A percentile compares a stretch with the other conserved stretches of the same genome.
These are phyloP conservation scores for Silene noctiflora DNA, from an alignment of 179 eudicot species.

Conservation along the genomic window DNA sequence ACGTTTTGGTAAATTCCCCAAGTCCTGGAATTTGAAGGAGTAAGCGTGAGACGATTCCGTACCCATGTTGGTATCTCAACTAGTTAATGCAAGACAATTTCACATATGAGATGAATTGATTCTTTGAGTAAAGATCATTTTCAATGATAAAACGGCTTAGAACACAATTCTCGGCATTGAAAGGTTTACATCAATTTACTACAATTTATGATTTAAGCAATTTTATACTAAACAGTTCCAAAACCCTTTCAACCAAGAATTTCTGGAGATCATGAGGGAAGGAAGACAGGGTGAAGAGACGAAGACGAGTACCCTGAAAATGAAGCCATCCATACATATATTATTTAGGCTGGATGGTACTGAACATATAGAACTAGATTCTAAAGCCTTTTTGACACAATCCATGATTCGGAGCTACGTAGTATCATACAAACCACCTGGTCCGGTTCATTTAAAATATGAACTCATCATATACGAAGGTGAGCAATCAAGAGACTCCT, in stretches of 20 bases:
- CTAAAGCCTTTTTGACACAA: constrained; percentile 16
- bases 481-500: constrained; percentile 22
- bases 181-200: too few species aligned
- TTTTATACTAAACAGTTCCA: not conserved
- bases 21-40: too few species aligned
- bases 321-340: constrained; percentile 23
- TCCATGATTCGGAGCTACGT: constrained; percentile 22
- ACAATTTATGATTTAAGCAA: not conserved
- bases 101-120: too few species aligned
- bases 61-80: too few species aligned
- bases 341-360: constrained; percentile 24
- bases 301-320: not conserved
- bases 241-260: not conserved
- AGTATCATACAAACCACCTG: constrained; percentile 27
- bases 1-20: too few species aligned
- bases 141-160: too few species aligned
- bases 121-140: too few species aligned
- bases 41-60: too few species aligned
- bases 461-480: constrained; percentile 22
- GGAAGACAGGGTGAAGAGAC: not conserved
- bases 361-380: constrained; percentile 18
- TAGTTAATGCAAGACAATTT: too few species aligned
- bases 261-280: not conserved
- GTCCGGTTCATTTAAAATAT: constrained; percentile 19
- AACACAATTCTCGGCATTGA: too few species aligned